Conservation (phyloP, 139 green algal genomes). For the Chlorokybus atmophyticus region DNA sequence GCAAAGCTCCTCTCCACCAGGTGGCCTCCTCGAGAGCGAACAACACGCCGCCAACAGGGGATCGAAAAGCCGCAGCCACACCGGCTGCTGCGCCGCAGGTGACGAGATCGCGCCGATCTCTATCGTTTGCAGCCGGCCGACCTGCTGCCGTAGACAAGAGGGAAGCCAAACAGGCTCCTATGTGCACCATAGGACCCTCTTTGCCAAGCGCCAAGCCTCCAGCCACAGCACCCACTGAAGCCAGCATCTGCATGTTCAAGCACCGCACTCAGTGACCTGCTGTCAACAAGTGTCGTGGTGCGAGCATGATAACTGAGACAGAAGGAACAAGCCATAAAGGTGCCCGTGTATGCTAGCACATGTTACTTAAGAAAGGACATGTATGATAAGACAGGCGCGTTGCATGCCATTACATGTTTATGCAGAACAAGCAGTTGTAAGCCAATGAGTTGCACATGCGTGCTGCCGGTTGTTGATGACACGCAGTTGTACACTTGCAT, state of each 20-base stretch:
- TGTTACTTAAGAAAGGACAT: constrained; percentile 1
- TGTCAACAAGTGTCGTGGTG: too few species aligned
- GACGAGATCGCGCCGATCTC: constrained; percentile 55
- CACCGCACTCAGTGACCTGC: too few species aligned
- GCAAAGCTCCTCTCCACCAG: constrained; percentile 32
- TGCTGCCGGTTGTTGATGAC: background rate
- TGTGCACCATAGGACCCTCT: constrained; percentile 73
- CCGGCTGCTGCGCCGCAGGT: constrained; percentile 56
- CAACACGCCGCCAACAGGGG: constrained; percentile 66
- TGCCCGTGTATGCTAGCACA: background rate
- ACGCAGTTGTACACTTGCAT: background rate
- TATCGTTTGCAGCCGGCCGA: too few species aligned
- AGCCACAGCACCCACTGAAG: constrained; percentile 47
- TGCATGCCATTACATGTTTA: too few species aligned
- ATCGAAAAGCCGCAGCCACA: constrained; percentile 64
- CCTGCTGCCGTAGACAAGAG: constrained; percentile 47
- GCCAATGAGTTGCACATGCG: too few species aligned
- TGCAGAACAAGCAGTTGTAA: too few species aligned
- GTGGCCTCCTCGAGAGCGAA: constrained; percentile 75
- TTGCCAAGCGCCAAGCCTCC: constrained; percentile 66
- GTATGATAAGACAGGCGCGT: constrained; percentile 6
- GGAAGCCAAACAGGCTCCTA: constrained; percentile 49
- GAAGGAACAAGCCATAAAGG: too few species aligned
- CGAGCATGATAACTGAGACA: too few species aligned
- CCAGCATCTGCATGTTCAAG: constrained; percentile 28